Base-by-base conservation (phyloP, 257 asterid genomes). In the Primulina huaijiensis region DNA sequence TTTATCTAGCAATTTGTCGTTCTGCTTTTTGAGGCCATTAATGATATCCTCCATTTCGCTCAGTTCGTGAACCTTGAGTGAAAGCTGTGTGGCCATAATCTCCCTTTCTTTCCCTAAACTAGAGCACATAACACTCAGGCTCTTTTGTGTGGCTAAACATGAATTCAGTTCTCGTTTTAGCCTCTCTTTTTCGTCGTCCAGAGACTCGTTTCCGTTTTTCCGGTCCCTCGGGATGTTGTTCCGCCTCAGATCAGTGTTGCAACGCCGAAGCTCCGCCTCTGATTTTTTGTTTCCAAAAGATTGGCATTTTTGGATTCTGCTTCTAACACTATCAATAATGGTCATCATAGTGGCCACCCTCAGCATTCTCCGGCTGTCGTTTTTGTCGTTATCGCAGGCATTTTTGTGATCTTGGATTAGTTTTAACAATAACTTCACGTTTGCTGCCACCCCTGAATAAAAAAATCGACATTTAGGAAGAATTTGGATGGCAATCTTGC, bases 341-440 rank as follows among this genome's bases (percentile, higher is more conserved):
- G 97, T 83, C 84, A 91, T 80, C 92, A 91, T 91, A 27, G 92
- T 86, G 19, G 93, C 95, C 73, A 91, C 97, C 84, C 97, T 84
- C 65, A 91, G 83, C 91, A 84, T 89, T 71, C 90, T 84, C 9
- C 96, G 65, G 57, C 86, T 80, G 79, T 87, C 96, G 8, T 78
- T 83, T 25, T 74, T 77, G 58, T 79, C 85, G 69, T 80, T 87
- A 29, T 77, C 71, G 60, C 87, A 85, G 8, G 91, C 91, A 31
- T 82, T 84, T 78, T 89, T 84, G 77, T 91, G 96, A 27, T 89
- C 96, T 68, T 91, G 83, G 70, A 89, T 86, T 35, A 91, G 81
- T 71, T 91, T 89, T 69, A 91, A 60, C 5, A 91, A 65, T 43
- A 91, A 67, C 78, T 87, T 87, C 29, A 89, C 73, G 43, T 81